A percentile compares a stretch with the other conserved stretches of the same genome.
These are phyloP conservation scores for Lasiodiplodia sp. DNA, from an alignment of 2,329 filamentous ascomycete species.

Conservation along the genomic window DNA sequence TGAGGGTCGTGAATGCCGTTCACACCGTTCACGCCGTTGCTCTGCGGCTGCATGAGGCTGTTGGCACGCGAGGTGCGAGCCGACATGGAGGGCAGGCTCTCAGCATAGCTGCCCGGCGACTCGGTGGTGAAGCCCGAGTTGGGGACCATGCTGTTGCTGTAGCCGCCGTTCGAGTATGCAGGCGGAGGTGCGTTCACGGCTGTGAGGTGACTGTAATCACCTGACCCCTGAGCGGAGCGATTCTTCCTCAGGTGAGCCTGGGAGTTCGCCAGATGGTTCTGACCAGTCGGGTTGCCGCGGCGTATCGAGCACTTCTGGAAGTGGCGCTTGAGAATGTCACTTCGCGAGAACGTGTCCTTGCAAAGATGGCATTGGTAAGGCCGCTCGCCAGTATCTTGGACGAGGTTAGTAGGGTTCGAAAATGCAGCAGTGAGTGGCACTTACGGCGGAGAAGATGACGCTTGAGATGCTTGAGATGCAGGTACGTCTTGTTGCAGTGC, in stretches of 20 bases:
- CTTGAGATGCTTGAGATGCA: slow-evolving; percentile 97
- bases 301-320: slow-evolving; percentile 99
- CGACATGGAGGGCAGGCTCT: slow-evolving; percentile 52
- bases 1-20: slow-evolving; percentile 42
- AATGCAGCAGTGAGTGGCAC: slow-evolving; percentile 51
- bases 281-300: slow-evolving; percentile 92
- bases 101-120: slow-evolving; percentile 39
- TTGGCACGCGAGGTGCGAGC: slow-evolving; percentile 58
- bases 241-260: slow-evolving; percentile 85
- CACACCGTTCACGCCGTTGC: slow-evolving; percentile 35
- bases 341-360: slow-evolving; percentile 96
- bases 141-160: slow-evolving; percentile 34
- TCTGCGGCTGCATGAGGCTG: slow-evolving; percentile 54
- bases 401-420: slow-evolving; percentile 36
- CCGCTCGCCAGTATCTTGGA: slow-evolving; percentile 89
- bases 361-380: slow-evolving; percentile 98
- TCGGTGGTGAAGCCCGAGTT: slow-evolving; percentile 46
- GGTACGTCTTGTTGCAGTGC: slow-evolving; percentile 97
- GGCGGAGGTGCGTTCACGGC: slow-evolving; percentile 28
- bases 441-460: slow-evolving; percentile 94
- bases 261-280: slow-evolving; percentile 91
- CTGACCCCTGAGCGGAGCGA: slow-evolving; percentile 39
- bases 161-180: slow-evolving; percentile 23
- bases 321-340: slow-evolving; percentile 97
- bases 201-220: slow-evolving; percentile 42